Evolutionary conservation across 1,139 yeast genomes (phyloP).

Genomic region (Yamadazyma trypodendri): DNA sequence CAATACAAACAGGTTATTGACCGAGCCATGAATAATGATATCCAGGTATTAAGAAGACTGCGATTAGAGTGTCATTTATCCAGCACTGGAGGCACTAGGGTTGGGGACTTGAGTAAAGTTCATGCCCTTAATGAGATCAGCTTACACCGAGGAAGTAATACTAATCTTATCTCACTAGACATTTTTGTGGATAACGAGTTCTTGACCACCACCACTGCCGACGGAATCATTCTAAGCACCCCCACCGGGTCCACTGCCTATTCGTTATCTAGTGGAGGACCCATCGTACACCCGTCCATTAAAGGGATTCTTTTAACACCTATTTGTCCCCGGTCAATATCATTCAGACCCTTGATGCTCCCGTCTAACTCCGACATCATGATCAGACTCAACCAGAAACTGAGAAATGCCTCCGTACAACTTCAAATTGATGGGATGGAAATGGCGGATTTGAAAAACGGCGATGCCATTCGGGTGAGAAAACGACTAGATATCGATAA

Average conservation of each 20-base stretch:
- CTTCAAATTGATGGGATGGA: conserved; percentile 81
- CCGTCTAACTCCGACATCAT: conserved; percentile 73
- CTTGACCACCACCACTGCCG: conserved; percentile 87
- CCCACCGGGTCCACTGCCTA: conserved; percentile 98
- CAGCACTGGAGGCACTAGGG: conserved; percentile 22
- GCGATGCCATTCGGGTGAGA: conserved; percentile 72
- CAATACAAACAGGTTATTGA: conserved; percentile 62
- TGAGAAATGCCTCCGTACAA: conserved; percentile 45
- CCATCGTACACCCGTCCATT: conserved; percentile 87
- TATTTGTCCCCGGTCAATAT: conserved; percentile 83
- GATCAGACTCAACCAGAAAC: conserved; percentile 57
- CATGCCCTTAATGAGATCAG: conserved; percentile 93
- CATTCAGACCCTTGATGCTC: conserved; percentile 80
- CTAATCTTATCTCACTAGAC: conserved; percentile 80
- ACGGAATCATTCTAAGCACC: conserved; percentile 80
- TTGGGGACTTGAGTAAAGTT: conserved; percentile 17
- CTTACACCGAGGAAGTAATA: conserved; percentile 84
- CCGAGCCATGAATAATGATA: conserved; percentile 60
- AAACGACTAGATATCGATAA: conserved; percentile 22
- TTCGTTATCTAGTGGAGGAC: conserved; percentile 86
- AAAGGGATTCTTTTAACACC: conserved; percentile 83
- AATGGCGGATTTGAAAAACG: conserved; percentile 64
- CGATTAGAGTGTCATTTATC: conserved; percentile 76
- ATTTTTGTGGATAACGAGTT: conserved; percentile 78
- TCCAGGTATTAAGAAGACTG: conserved; percentile 67